Evolutionary conservation across 805 yeast species (phyloP), one percentile per base, ranked within the genome.

Genomic region (Candida montana): DNA sequence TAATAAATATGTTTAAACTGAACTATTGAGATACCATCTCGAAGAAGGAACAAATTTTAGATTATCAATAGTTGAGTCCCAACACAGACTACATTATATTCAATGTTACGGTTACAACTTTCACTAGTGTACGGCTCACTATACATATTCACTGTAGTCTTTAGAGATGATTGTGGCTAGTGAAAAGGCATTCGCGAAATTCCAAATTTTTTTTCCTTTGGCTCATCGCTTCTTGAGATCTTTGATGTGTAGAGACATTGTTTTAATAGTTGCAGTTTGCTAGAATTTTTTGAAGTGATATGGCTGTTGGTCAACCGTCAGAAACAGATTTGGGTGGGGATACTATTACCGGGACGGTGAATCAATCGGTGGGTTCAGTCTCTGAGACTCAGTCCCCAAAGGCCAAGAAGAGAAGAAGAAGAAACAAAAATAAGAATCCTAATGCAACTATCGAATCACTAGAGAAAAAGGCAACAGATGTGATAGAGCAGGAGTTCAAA

Each of bases 341-440:
- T n/a, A n/a, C 24, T 21, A 9, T 6, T 21, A 21, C 9, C 24
- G 29, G 34, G 18, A 11, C 17, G 35, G 15, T 8, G 17, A 10
- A 7, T n/a, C 35, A 20, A 23, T 7, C 12, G 21, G 29, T 15
- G 30, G 29, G 8, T 20, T 4, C 34, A 3, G 23, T 13, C 12
- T 12, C 24, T 13, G 42, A 35, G 12, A 31, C 40, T 12, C 16
- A 19, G 21, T 24, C 38, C n/a, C 23, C 31, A 18, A 40, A 32
- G 23, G 41, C 44, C 26, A 50, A 45, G 43, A 52, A 42, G 44
- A 50, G 41, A 38, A 52, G 47, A 41, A 50, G 43, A 36, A 47
- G 46, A 30, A 48, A 45, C 24, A 39, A 41, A 34, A 41, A 18
- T 21, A 41, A 41, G 17, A 31, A 18, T 30, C 13, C 19, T 9